Conservation (phyloP, 805 yeast genomes). For the Wickerhamiella allomyrinae region DNA sequence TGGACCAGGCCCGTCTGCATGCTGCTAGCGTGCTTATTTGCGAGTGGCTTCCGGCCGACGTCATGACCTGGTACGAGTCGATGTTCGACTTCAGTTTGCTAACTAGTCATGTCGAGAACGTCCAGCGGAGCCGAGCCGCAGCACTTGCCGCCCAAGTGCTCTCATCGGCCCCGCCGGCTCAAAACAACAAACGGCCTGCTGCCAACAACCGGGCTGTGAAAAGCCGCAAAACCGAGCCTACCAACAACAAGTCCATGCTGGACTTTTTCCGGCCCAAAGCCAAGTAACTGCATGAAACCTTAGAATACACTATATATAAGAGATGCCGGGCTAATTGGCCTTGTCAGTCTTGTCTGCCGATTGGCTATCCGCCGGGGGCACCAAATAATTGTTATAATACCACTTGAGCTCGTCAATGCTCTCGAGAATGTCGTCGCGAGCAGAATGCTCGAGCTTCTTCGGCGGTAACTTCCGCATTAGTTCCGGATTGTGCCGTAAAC, state of each 20-base stretch:
- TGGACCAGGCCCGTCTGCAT: slow-evolving; percentile 6
- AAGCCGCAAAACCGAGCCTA: slow-evolving; percentile 13
- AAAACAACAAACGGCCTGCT: slow-evolving; percentile 7
- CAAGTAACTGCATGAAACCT: too few species aligned
- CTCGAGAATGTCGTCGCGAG: slow-evolving; percentile 75
- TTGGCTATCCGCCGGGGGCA: neutral
- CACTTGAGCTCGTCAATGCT: slow-evolving; percentile 72
- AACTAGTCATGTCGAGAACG: slow-evolving; percentile 10
- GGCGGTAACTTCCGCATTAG: slow-evolving; percentile 43
- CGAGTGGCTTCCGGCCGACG: slow-evolving; percentile 15
- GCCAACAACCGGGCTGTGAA: neutral
- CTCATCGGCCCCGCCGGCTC: neutral
- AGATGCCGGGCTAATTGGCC: too few species aligned
- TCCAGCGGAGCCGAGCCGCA: slow-evolving; percentile 11
- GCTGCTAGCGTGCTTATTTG: slow-evolving; percentile 17
- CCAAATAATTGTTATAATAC: slow-evolving; percentile 51
- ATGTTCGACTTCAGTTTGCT: slow-evolving; percentile 17
- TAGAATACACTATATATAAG: neutral
- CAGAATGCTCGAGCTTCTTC: slow-evolving; percentile 69
- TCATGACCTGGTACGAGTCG: slow-evolving; percentile 11
- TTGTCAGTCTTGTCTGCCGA: neutral
- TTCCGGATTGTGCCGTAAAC: slow-evolving; percentile 58
- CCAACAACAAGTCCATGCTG: slow-evolving; percentile 20
- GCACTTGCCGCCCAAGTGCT: slow-evolving; percentile 8
- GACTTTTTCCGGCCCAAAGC: slow-evolving; percentile 26